Evolutionary conservation across 208 protist species (phyloP).

Genomic region (Leishmania mexicana): DNA sequence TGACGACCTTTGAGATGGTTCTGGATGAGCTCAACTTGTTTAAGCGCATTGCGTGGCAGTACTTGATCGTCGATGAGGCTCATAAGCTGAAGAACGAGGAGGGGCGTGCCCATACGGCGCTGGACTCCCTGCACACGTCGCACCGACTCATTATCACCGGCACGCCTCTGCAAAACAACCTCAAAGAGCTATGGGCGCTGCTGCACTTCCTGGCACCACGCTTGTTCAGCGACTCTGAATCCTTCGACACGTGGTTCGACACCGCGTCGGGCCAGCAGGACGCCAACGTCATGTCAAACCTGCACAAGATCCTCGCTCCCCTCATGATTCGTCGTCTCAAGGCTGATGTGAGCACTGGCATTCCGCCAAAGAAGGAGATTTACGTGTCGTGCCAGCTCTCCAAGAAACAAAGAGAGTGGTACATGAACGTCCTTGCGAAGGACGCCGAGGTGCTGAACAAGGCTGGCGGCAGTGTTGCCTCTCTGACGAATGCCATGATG

Average conservation of each 20-base stretch:
- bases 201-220: conserved; percentile 95
- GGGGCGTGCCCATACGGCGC: conserved; percentile 57
- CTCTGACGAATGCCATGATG: conserved; percentile 90
- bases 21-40: conserved; percentile 91
- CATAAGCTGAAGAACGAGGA: conserved; percentile 96
- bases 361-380: conserved; percentile 98
- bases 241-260: conserved; percentile 96
- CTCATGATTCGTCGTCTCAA: conserved; percentile 98
- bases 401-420: conserved; percentile 95
- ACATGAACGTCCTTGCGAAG: conserved; percentile 95
- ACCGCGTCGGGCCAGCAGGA: conserved; percentile 82
- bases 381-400: conserved; percentile 95
- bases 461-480: conserved; percentile 48
- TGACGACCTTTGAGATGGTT: conserved; percentile 98
- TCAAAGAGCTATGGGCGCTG: conserved; percentile 96
- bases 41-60: conserved; percentile 92
- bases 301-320: conserved; percentile 94
- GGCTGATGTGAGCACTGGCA: conserved; percentile 94
- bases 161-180: conserved; percentile 98
- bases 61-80: conserved; percentile 99
- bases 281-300: conserved; percentile 73
- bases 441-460: conserved; percentile 96
- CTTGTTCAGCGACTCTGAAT: conserved; percentile 87
- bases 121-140: conserved; percentile 73
- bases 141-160: conserved; percentile 98